These are phyloP conservation scores for Apiospora saccharicola DNA, from an alignment of 2,329 filamentous ascomycete genomes.

Conservation along the genomic window DNA sequence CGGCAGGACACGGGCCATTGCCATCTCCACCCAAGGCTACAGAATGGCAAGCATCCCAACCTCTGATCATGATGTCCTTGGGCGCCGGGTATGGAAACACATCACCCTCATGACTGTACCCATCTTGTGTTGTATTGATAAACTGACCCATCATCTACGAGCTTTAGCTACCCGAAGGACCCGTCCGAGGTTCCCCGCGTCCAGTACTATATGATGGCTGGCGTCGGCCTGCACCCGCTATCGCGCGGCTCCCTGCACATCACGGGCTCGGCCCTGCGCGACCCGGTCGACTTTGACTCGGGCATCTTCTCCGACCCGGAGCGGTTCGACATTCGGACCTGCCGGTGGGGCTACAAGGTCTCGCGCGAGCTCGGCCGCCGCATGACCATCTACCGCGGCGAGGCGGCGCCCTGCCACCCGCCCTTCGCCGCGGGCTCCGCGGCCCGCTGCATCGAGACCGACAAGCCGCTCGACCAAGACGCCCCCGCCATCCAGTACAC, in stretches of 20 bases:
- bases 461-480: slow-evolving; percentile 29
- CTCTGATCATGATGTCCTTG: slow-evolving; percentile 50
- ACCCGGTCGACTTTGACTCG: slow-evolving; percentile 61
- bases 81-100: slow-evolving; percentile 42
- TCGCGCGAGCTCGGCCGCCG: slow-evolving; percentile 67
- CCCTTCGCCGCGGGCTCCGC: slow-evolving; percentile 50
- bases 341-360: slow-evolving; percentile 70
- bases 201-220: slow-evolving; percentile 59
- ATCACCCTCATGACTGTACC: background rate
- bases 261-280: slow-evolving; percentile 47
- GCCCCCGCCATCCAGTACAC: slow-evolving; percentile 54
- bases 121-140: slow-evolving; percentile 35
- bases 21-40: slow-evolving; percentile 39
- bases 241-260: slow-evolving; percentile 69
- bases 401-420: slow-evolving; percentile 52
- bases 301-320: slow-evolving; percentile 61
- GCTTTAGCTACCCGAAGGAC: slow-evolving; percentile 32
- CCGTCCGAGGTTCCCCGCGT: slow-evolving; percentile 27
- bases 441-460: slow-evolving; percentile 45
- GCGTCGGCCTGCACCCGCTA: slow-evolving; percentile 66
- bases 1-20: slow-evolving; percentile 38
- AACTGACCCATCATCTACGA: background rate
- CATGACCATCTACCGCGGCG: slow-evolving; percentile 58
- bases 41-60: slow-evolving; percentile 41
- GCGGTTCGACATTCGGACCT: slow-evolving; percentile 61